These are phyloP conservation scores for Capsella bursapastoris DNA, from an alignment of 345 rosid genomes.

Conservation along the genomic window DNA sequence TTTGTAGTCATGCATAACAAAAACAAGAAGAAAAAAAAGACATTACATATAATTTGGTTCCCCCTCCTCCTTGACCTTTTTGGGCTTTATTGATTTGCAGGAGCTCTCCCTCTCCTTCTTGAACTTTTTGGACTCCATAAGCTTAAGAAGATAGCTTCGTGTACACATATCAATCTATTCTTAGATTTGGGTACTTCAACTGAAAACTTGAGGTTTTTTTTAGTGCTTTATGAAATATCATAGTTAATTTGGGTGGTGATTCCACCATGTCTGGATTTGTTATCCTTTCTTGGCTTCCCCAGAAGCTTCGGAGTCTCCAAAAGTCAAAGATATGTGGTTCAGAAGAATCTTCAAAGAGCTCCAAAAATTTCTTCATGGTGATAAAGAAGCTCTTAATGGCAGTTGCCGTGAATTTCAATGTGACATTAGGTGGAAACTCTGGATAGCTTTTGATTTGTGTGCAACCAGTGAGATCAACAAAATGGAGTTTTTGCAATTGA, in stretches of 20 bases:
- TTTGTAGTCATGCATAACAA: neutral
- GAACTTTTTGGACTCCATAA: neutral
- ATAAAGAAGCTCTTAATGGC: neutral
- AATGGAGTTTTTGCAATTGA: slow-evolving; percentile 2
- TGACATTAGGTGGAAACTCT: slow-evolving; percentile 19
- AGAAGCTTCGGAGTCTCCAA: neutral
- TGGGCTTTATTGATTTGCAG: neutral
- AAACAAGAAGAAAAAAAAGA: neutral
- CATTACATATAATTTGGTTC: neutral
- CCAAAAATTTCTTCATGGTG: neutral
- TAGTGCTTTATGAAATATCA: neutral
- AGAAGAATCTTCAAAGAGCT: neutral
- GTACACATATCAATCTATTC: neutral
- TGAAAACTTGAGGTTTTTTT: neutral
- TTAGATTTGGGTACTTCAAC: neutral
- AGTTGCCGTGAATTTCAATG: neutral
- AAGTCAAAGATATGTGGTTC: neutral
- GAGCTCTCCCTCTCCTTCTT: neutral
- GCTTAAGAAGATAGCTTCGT: neutral
- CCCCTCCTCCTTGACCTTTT: too few relatives aligned
- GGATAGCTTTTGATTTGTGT: neutral
- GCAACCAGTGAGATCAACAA: slow-evolving; percentile 27
- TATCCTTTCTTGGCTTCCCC: neutral
- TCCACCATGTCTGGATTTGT: neutral
- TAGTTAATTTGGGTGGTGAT: neutral